Evolutionary conservation across 2,329 filamentous ascomycete species (phyloP).

Genomic region (Coleophoma crateriformis): DNA sequence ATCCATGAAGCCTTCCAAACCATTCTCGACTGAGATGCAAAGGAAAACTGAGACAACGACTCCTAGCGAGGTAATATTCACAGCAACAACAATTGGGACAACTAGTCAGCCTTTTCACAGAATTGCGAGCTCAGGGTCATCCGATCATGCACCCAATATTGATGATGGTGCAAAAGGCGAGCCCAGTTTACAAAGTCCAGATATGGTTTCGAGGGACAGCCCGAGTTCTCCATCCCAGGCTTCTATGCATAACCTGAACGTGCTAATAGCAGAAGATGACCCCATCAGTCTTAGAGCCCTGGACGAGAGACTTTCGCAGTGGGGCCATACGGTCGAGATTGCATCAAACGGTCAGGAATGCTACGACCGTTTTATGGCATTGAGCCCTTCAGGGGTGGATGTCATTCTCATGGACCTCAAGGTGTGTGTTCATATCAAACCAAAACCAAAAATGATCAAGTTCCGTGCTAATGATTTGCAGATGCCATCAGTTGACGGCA

Average conservation of each 20-base stretch:
- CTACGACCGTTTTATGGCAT: slow-evolving; percentile 60
- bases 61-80: not conserved
- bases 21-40: not conserved
- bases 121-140: no score
- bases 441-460: no score
- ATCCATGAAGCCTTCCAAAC: not conserved
- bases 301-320: slow-evolving; percentile 67
- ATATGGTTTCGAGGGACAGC: slow-evolving; percentile 64
- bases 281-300: slow-evolving; percentile 76
- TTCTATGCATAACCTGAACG: slow-evolving; percentile 22
- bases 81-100: not conserved
- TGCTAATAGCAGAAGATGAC: slow-evolving; percentile 81
- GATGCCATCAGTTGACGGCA: slow-evolving; percentile 19
- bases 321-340: slow-evolving; percentile 65
- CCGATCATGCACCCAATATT: not conserved
- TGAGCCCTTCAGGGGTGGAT: slow-evolving; percentile 30
- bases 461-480: not conserved
- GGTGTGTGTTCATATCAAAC: slow-evolving; percentile 2
- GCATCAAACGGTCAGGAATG: slow-evolving; percentile 72
- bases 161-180: not conserved
- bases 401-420: slow-evolving; percentile 22
- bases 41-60: not conserved
- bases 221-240: slow-evolving; percentile 53
- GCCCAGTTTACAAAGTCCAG: slow-evolving; percentile 3
- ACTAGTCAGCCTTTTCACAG: not conserved